Evolutionary conservation across 495 filamentous ascomycete genomes (phyloP).

Genomic region (Amphirosellinia nigrospora): DNA sequence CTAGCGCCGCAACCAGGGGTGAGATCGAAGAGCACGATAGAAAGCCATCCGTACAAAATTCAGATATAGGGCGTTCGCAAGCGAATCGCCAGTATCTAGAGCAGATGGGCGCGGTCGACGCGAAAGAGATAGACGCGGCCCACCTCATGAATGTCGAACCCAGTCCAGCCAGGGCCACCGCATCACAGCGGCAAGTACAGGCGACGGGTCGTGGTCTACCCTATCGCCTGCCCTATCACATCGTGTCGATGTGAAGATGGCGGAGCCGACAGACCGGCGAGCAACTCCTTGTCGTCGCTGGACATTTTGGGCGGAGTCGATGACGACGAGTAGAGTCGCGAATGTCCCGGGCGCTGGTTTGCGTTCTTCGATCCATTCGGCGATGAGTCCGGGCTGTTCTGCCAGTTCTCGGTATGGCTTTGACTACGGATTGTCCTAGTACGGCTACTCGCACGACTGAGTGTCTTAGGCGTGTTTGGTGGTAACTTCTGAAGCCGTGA

Average conservation of each 20-base stretch:
- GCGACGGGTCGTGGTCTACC: constrained; percentile 30
- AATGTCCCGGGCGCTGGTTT: constrained; percentile 29
- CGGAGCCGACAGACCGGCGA: constrained; percentile 47
- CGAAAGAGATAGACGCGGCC: constrained; percentile 6
- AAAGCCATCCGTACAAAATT: not conserved
- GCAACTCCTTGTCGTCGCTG: constrained; percentile 41
- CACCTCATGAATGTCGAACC: constrained; percentile 7
- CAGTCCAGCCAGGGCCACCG: constrained; percentile 8
- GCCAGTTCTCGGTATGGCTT: constrained; percentile 46
- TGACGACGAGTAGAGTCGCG: constrained; percentile 50
- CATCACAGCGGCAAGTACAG: not conserved
- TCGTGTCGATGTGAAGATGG: constrained; percentile 44
- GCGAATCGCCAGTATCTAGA: not conserved
- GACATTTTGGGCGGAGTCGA: constrained; percentile 48
- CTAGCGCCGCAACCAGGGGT: not conserved
- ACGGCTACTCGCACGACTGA: constrained; percentile 32
- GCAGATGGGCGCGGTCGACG: not conserved
- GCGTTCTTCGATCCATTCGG: constrained; percentile 29
- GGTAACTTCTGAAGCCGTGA: constrained; percentile 53
- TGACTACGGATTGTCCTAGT: constrained; percentile 48
- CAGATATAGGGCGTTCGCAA: constrained; percentile 2
- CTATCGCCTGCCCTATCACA: constrained; percentile 52
- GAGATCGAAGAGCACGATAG: not conserved
- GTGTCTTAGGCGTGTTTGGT: constrained; percentile 36
- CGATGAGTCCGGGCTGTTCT: constrained; percentile 29